Evolutionary conservation across 1,284 basidiomycete species (phyloP).

Genomic region (Naganishia cerealis): DNA sequence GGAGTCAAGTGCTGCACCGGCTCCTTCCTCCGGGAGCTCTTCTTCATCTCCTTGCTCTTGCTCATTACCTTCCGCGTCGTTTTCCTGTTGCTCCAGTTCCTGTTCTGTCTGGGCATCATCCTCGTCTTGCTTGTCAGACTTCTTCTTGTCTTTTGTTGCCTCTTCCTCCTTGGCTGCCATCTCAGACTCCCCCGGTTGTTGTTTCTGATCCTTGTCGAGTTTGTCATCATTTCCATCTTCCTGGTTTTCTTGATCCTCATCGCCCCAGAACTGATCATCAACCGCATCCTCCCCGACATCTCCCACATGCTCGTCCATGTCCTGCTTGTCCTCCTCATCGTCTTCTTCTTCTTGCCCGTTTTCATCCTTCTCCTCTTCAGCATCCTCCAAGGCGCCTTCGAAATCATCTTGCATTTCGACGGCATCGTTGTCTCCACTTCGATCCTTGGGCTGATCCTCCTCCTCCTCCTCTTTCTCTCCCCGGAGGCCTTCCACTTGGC

Average conservation of each 20-base stretch:
- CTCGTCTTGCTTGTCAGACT: conserved; percentile 42
- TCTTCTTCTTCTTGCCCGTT: conserved; percentile 61
- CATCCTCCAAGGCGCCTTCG: conserved; percentile 79
- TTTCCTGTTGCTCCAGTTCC: conserved; percentile 38
- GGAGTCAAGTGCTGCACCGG: conserved; percentile 64
- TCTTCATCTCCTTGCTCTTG: conserved; percentile 58
- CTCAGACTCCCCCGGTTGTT: conserved; percentile 61
- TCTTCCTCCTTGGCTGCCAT: conserved; percentile 71
- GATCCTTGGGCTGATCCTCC: conserved; percentile 61
- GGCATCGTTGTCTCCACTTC: conserved; percentile 63
- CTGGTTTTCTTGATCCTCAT: conserved; percentile 63
- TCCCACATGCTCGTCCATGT: conserved; percentile 78
- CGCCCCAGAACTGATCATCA: conserved; percentile 97
- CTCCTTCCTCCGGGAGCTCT: conserved; percentile 57
- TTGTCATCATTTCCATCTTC: conserved; percentile 55
- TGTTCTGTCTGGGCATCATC: conserved; percentile 46
- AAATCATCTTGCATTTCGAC: conserved; percentile 64
- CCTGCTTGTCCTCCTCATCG: conserved; percentile 58
- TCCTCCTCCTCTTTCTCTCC: conserved; percentile 65
- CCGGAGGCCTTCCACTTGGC: conserved; percentile 89
- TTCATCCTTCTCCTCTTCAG: conserved; percentile 63
- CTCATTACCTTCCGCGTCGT: conserved; percentile 41
- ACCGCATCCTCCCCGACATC: conserved; percentile 84
- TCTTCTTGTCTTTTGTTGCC: conserved; percentile 50
- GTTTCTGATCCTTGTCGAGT: conserved; percentile 53